A percentile compares a stretch with the other conserved stretches of the same genome.
phyloP scores from a whole-genome alignment of 805 yeast genomes.

The Debaryomyces maramus region DNA sequence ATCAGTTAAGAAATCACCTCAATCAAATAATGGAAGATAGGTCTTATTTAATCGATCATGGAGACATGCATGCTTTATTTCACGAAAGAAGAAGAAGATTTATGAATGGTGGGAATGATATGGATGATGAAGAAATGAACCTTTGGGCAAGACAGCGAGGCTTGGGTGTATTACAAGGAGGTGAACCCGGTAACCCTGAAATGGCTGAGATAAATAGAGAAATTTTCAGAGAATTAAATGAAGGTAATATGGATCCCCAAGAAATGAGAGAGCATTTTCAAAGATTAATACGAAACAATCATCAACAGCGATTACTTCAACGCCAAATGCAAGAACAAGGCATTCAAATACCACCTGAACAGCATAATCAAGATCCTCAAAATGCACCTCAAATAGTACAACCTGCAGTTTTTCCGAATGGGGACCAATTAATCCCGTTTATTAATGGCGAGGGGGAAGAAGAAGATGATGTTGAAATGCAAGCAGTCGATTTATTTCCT shows the following conservation, averaged over 20 bases:
- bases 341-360: conserved; percentile 4
- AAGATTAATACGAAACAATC: conserved; percentile 26
- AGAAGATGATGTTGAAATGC: conserved; percentile 37
- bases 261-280: conserved; percentile 37
- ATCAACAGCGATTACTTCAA: conserved; percentile 21
- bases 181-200: conserved; percentile 17
- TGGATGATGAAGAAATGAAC: conserved; percentile 25
- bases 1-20: conserved; percentile 68
- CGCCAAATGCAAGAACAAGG: conserved; percentile 7
- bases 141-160: conserved; percentile 31
- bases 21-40: conserved; percentile 43
- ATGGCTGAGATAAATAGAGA: conserved; percentile 30
- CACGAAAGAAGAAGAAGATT: conserved; percentile 29
- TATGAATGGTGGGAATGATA: conserved; percentile 17
- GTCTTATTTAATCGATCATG: conserved; percentile 33
- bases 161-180: conserved; percentile 23
- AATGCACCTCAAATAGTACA: conserved; percentile 44
- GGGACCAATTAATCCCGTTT: conserved; percentile 20
- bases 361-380: conserved; percentile 6
- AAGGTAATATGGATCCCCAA: conserved; percentile 30
- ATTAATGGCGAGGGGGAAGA: conserved; percentile 23
- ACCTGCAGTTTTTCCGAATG: conserved; percentile 41
- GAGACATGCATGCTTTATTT: conserved; percentile 28
- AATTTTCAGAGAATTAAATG: conserved; percentile 29
- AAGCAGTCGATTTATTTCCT: conserved; percentile 26